Percentiles rank a stretch among this genome's conserved stretches.
These are phyloP conservation scores for Podospora comata DNA, from an alignment of 495 filamentous ascomycete species.

Conservation along the genomic window DNA sequence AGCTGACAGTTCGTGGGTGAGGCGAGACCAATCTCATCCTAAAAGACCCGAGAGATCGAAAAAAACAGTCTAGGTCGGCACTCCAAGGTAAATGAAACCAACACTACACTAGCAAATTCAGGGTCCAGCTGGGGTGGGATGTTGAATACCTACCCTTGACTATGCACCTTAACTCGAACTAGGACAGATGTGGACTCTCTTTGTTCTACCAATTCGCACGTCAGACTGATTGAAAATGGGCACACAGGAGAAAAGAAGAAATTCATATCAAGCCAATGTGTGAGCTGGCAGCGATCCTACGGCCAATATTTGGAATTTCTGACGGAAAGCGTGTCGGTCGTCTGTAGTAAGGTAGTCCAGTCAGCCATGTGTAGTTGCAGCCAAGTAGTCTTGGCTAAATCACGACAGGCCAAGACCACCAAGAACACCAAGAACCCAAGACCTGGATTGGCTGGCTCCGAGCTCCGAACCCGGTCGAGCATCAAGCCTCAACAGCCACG, in stretches of 20 bases:
- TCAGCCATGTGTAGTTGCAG: conserved; percentile 3
- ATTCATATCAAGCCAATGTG: background rate
- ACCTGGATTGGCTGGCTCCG: conserved; percentile 2
- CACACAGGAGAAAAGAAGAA: background rate
- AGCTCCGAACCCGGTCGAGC: conserved; percentile 2
- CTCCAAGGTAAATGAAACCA: background rate
- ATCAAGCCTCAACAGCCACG: conserved; percentile 2
- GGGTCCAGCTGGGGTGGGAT: background rate
- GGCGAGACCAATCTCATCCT: background rate
- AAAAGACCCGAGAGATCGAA: background rate
- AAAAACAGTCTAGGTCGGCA: background rate
- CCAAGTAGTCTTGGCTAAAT: background rate
- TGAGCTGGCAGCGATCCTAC: background rate
- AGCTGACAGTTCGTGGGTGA: background rate
- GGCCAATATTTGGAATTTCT: background rate
- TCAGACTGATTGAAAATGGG: background rate
- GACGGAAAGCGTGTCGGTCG: too few relatives aligned
- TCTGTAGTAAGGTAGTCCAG: background rate
- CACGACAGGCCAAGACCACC: conserved; percentile 1
- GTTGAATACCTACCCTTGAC: background rate
- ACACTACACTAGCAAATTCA: background rate
- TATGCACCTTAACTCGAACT: background rate
- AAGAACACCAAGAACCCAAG: background rate
- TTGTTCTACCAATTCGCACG: conserved; percentile 1
- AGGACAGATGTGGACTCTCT: background rate